phyloP scores from a whole-genome alignment of 2,329 filamentous ascomycete genomes.

The Cytospora paraplurivora region DNA sequence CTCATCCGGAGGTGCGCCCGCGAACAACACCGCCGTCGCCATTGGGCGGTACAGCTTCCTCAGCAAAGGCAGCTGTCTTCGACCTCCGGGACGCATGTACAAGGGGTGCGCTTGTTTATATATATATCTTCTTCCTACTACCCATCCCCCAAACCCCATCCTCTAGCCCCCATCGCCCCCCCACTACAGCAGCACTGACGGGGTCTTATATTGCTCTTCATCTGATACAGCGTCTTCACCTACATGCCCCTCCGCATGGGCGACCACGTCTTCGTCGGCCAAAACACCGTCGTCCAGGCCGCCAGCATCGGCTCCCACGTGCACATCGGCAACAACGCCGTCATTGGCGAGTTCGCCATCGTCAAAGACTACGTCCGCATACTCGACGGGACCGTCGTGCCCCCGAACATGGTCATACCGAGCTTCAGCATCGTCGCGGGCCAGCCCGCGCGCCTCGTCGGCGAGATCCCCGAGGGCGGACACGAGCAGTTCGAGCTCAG shows the following conservation, averaged over 20 bases:
- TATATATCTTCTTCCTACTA: too few species aligned
- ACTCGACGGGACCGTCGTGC: conserved; percentile 80
- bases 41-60: conserved; percentile 94
- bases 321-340: conserved; percentile 75
- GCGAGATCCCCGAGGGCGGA: conserved; percentile 75
- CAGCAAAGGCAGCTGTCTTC: conserved; percentile 73
- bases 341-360: conserved; percentile 83
- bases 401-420: conserved; percentile 87
- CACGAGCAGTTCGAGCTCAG: conserved; percentile 65
- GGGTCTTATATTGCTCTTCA: not conserved
- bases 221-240: conserved; percentile 58
- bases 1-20: conserved; percentile 43
- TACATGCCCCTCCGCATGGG: conserved; percentile 91
- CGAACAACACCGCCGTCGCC: conserved; percentile 69
- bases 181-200: not conserved
- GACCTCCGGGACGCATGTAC: conserved; percentile 80
- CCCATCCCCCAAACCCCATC: too few species aligned
- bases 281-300: conserved; percentile 75
- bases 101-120: conserved; percentile 57
- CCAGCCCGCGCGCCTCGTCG: conserved; percentile 75
- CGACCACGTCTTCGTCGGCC: conserved; percentile 90
- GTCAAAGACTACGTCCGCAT: conserved; percentile 93
- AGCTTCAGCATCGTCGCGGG: conserved; percentile 92
- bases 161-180: too few species aligned
- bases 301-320: conserved; percentile 84